Evolutionary conservation across 768 basidiomycete species (phyloP).

Genomic region (Calocera viscosa): DNA sequence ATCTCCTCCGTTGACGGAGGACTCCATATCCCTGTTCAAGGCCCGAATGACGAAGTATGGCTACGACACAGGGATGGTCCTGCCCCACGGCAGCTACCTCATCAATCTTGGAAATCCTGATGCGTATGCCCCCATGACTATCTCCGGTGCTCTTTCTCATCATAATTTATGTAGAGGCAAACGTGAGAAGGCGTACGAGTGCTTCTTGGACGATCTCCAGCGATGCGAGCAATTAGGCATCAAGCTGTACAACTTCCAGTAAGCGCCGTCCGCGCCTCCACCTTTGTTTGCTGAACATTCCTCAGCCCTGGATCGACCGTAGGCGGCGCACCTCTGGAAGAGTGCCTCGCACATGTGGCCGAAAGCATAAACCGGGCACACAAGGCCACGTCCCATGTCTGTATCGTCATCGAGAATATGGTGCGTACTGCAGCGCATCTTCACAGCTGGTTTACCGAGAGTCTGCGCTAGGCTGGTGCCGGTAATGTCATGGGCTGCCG

Average conservation of each 20-base stretch:
- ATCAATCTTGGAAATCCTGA: slow-evolving; percentile 77
- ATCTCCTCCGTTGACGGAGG: slow-evolving; percentile 43
- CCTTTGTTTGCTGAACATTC: neutral
- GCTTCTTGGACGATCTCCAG: slow-evolving; percentile 71
- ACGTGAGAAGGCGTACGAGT: slow-evolving; percentile 57
- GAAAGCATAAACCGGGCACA: slow-evolving; percentile 66
- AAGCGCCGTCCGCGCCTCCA: slow-evolving; percentile 23
- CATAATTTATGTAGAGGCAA: slow-evolving; percentile 39
- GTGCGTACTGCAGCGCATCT: slow-evolving; percentile 25
- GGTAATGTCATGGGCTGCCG: slow-evolving; percentile 65
- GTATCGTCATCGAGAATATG: slow-evolving; percentile 75
- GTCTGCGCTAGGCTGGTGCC: slow-evolving; percentile 48
- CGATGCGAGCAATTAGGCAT: slow-evolving; percentile 68
- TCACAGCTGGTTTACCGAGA: neutral
- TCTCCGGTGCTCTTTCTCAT: neutral
- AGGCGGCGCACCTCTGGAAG: slow-evolving; percentile 46
- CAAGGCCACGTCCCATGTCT: slow-evolving; percentile 42
- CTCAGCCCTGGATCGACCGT: slow-evolving; percentile 72
- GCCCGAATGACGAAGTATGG: slow-evolving; percentile 45
- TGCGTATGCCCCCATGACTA: slow-evolving; percentile 32
- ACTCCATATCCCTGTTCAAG: slow-evolving; percentile 48
- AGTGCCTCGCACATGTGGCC: slow-evolving; percentile 53
- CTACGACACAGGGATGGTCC: slow-evolving; percentile 48
- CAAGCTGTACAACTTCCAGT: slow-evolving; percentile 76
- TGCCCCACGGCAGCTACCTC: slow-evolving; percentile 79